Evolutionary conservation across 1,284 basidiomycete genomes (phyloP).

Genomic region (Trichosporon asahii): DNA sequence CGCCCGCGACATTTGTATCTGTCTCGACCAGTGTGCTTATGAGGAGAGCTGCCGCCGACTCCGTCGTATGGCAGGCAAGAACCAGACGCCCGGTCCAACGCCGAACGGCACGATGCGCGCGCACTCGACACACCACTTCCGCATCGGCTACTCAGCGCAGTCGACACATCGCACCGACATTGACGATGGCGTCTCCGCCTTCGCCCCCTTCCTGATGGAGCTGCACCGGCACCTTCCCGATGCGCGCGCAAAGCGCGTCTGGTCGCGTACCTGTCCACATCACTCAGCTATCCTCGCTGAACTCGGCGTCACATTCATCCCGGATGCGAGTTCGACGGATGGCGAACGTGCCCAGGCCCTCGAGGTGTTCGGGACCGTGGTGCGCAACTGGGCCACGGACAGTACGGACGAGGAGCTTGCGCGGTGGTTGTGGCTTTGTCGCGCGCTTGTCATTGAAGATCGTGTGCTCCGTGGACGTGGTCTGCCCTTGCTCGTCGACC

Average conservation of each 20-base stretch:
- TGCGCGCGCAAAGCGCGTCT: slow-evolving; percentile 40
- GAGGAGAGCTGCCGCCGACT: slow-evolving; percentile 41
- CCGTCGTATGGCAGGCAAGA: slow-evolving; percentile 16
- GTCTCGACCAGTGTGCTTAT: slow-evolving; percentile 39
- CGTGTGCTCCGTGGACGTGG: slow-evolving; percentile 37
- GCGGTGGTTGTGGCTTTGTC: slow-evolving; percentile 45
- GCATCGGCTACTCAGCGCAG: background rate
- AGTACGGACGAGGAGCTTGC: slow-evolving; percentile 43
- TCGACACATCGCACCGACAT: background rate
- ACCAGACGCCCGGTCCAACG: background rate
- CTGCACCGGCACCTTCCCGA: slow-evolving; percentile 42
- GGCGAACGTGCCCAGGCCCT: slow-evolving; percentile 44
- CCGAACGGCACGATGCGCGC: background rate
- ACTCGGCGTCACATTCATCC: slow-evolving; percentile 39
- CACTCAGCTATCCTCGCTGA: slow-evolving; percentile 45
- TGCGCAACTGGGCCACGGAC: slow-evolving; percentile 43
- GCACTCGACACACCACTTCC: slow-evolving; percentile 12
- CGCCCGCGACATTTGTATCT: slow-evolving; percentile 40
- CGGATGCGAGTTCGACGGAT: slow-evolving; percentile 31
- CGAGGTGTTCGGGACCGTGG: slow-evolving; percentile 44
- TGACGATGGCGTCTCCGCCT: slow-evolving; percentile 34
- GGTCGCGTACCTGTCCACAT: slow-evolving; percentile 46
- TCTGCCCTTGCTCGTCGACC: slow-evolving; percentile 31
- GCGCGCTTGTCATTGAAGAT: slow-evolving; percentile 37
- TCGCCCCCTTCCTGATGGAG: slow-evolving; percentile 44